Evolutionary conservation across 768 basidiomycete genomes (phyloP), one percentile per base, ranked within the genome.

Genomic region (Strobilomyces confusus): DNA sequence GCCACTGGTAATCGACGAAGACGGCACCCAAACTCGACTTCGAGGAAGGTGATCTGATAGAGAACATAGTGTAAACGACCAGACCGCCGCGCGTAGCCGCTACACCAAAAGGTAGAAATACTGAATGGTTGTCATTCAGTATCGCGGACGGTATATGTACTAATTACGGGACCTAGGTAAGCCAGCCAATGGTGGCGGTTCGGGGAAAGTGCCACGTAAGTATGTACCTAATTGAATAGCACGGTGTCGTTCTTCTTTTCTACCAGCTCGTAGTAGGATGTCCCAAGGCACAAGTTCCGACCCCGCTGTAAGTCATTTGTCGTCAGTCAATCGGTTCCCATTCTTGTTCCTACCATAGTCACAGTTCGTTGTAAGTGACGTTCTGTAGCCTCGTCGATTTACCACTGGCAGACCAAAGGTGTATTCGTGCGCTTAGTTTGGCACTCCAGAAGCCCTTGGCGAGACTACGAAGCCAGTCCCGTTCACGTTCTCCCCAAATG

Each of bases 401-500:
- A 38, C 29, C 13, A 17, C 36, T 37, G 17, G 1, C 23, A 17
- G 5, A 8, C 7, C 29, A 29, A 26, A 5, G 2, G 30, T n/a
- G 30, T 23, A n/a, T 9, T 42, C 5, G 29, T 6, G 29, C n/a
- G n/a, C n/a, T 29, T 8, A 58, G 57, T 58, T 58, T 49, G 57
- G 54, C 25, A 19, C n/a, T 49, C 47, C 37, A 23, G 44, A 56
- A 19, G 20, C 40, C 34, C 57, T 7, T 8, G 25, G 7, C 8
- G 37, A 44, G 11, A n/a, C 46, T 8, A 45, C 47, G 8, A 42
- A 45, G 33, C 42, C 46, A 9, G 23, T 22, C 26, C 37, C 55
- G 7, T 58, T 58, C n/a, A 47, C 47, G 8, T 57, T 58, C 38
- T 49, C 50, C 12, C 42, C 33, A 13, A 49, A 23, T 32, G 38